Evolutionary conservation across 2,329 filamentous ascomycete species (phyloP).

Genomic region (Helminthosporium solani): DNA sequence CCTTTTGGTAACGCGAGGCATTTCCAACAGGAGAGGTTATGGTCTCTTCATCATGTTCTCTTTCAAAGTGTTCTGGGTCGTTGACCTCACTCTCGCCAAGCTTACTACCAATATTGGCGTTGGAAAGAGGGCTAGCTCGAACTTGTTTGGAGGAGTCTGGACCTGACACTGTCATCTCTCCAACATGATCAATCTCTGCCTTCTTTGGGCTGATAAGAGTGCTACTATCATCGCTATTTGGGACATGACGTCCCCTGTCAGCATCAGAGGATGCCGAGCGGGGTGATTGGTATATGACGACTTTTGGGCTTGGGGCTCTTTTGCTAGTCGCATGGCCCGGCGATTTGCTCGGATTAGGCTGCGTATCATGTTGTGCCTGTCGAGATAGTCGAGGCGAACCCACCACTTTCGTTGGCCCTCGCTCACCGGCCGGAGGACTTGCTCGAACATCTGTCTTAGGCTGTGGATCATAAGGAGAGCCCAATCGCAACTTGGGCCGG

Average conservation of each 20-base stretch:
- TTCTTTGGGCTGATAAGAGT: background rate
- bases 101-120: too few species aligned
- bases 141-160: background rate
- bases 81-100: background rate
- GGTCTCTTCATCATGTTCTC: background rate
- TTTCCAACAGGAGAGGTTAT: background rate
- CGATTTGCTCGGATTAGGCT: background rate
- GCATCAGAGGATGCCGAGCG: background rate
- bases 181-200: background rate
- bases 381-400: background rate
- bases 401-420: background rate
- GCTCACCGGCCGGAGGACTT: background rate
- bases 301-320: background rate
- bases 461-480: slow-evolving; percentile 1
- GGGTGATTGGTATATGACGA: background rate
- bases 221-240: background rate
- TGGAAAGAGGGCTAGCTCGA: too few species aligned
- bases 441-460: background rate
- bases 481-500: background rate
- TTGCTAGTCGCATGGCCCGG: background rate
- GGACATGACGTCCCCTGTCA: background rate
- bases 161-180: background rate
- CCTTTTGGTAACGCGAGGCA: background rate
- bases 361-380: too few species aligned
- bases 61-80: background rate